Percentiles rank a stretch among this genome's conserved stretches.
These are phyloP conservation scores for Lachancea mirantina DNA, from an alignment of 805 yeast species.

Conservation along the genomic window DNA sequence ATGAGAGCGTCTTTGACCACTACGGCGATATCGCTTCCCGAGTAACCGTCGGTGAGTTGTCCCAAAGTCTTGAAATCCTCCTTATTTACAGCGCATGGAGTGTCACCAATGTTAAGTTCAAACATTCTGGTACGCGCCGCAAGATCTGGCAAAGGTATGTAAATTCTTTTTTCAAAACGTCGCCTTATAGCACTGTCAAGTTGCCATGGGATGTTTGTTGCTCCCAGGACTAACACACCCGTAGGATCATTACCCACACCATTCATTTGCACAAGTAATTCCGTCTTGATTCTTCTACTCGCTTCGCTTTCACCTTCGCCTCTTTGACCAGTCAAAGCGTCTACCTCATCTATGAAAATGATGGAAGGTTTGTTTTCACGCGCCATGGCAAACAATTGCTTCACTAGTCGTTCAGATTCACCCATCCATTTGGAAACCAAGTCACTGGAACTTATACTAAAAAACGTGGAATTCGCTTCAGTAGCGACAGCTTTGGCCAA, in stretches of 20 bases:
- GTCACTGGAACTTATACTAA: constrained; percentile 93
- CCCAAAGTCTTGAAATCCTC: constrained; percentile 75
- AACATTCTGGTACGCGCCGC: constrained; percentile 91
- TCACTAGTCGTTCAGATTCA: constrained; percentile 91
- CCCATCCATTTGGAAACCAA: constrained; percentile 99
- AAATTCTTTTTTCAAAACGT: constrained; percentile 91
- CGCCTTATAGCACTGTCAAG: constrained; percentile 95
- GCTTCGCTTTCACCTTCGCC: constrained; percentile 99
- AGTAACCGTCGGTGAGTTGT: constrained; percentile 93
- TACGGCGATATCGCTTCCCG: constrained; percentile 95
- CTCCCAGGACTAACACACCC: constrained; percentile 93
- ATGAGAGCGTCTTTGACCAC: constrained; percentile 95
- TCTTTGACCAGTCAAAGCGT: constrained; percentile 95
- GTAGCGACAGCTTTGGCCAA: constrained; percentile 98
- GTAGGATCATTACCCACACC: constrained; percentile 94
- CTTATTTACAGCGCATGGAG: constrained; percentile 70
- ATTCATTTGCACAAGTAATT: constrained; percentile 93
- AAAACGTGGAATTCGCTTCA: constrained; percentile 94
- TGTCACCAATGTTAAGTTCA: constrained; percentile 83
- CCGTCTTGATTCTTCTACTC: constrained; percentile 90
- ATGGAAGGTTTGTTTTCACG: constrained; percentile 93
- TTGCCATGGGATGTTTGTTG: constrained; percentile 99
- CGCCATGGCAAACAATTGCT: constrained; percentile 92
- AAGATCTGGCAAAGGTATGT: constrained; percentile 90
- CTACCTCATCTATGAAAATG: constrained; percentile 96